Conservation (phyloP, 129 eudicot genomes). For the Flaveria sonorensis region DNA sequence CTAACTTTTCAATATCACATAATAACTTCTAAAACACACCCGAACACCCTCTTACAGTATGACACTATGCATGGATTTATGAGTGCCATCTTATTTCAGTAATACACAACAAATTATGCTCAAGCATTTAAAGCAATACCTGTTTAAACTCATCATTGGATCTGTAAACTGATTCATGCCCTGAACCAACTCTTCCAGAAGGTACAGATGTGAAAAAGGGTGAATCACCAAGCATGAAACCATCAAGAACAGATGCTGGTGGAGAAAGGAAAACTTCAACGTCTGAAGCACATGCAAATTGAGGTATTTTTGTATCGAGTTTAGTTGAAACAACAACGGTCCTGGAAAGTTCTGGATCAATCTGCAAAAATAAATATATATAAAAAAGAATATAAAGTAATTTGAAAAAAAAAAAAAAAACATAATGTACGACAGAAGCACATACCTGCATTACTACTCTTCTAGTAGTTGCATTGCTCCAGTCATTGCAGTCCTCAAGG, state of each 20-base stretch:
- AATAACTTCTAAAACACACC: not conserved
- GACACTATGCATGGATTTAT: not conserved
- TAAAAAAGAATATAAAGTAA: not conserved
- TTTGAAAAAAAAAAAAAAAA: not conserved
- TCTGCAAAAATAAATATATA: constrained; percentile 41
- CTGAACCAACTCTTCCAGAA: constrained; percentile 98
- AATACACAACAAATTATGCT: constrained; percentile 3
- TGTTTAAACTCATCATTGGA: constrained; percentile 96
- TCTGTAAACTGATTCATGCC: constrained; percentile 83
- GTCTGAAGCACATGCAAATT: constrained; percentile 94
- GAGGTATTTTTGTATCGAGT: constrained; percentile 94
- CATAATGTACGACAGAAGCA: constrained; percentile 14
- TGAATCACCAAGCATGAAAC: constrained; percentile 93
- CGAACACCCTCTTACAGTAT: constrained; percentile 6
- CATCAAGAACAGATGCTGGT: constrained; percentile 78
- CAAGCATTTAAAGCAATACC: constrained; percentile 43
- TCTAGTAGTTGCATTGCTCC: constrained; percentile 98
- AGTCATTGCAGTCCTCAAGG: constrained; percentile 97
- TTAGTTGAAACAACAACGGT: constrained; percentile 93
- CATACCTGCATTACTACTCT: constrained; percentile 97
- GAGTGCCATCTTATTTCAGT: not conserved
- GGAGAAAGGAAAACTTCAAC: constrained; percentile 98
- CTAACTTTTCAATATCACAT: not conserved
- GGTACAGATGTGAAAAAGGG: constrained; percentile 99
- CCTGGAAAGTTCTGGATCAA: constrained; percentile 98